Conservation (phyloP, 2,329 filamentous ascomycete genomes). For the Myriosclerotinia duriaeana region DNA sequence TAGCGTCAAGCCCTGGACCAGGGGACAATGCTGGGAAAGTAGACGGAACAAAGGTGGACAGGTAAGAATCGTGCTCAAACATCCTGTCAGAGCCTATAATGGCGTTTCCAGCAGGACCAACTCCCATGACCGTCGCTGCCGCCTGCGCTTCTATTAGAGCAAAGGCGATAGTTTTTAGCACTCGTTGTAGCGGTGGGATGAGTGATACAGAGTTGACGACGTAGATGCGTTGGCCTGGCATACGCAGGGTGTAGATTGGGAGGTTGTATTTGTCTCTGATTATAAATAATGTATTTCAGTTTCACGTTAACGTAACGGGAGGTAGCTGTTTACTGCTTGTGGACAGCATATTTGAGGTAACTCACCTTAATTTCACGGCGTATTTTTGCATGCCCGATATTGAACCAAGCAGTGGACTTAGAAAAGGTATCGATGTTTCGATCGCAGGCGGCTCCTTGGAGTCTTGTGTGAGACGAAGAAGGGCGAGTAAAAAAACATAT, state of each 20-base stretch:
- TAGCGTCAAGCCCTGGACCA: conserved; percentile 21
- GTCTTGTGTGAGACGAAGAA: conserved; percentile 19
- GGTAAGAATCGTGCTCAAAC: conserved; percentile 21
- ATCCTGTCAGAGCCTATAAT: conserved; percentile 20
- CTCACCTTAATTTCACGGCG: conserved; percentile 3
- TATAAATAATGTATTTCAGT: background rate
- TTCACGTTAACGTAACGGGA: background rate
- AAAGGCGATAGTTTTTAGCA: background rate
- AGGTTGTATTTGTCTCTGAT: conserved; percentile 2
- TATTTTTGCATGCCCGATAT: conserved; percentile 1
- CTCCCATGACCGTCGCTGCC: conserved; percentile 12
- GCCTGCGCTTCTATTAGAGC: background rate
- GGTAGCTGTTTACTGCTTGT: background rate
- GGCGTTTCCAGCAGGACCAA: conserved; percentile 3
- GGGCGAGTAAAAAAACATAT: conserved; percentile 18
- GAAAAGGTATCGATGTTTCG: conserved; percentile 15
- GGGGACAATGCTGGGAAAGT: conserved; percentile 17
- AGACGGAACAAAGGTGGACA: conserved; percentile 16
- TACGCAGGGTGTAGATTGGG: background rate
- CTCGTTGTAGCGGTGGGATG: background rate
- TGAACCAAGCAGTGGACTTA: conserved; percentile 18
- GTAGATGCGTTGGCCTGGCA: background rate
- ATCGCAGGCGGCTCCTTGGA: conserved; percentile 18
- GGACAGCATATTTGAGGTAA: background rate
- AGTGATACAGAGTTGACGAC: background rate